A percentile compares a stretch with the other conserved stretches of the same genome.
phyloP scores from a whole-genome alignment of 345 rosid species.

The Pseudoturritis turrita region DNA sequence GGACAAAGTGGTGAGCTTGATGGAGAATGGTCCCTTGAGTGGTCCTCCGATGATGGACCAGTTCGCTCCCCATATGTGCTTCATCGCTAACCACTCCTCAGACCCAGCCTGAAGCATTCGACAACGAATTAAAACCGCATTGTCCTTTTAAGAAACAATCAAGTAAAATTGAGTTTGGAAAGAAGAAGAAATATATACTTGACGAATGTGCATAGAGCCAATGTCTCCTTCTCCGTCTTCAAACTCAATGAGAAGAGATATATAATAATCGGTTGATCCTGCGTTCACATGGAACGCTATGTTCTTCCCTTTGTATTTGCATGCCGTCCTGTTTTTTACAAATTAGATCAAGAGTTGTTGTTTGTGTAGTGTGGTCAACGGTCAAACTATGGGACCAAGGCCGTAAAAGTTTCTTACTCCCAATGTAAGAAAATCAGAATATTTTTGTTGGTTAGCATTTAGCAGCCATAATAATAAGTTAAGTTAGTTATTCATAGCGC shows the following conservation, averaged over 20 bases:
- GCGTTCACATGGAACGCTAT: slow-evolving; percentile 88
- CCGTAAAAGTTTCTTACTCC: background rate
- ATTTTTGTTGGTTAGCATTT: slow-evolving; percentile 15
- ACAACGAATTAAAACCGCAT: too few species aligned
- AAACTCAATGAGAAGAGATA: slow-evolving; percentile 86
- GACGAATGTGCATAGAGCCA: slow-evolving; percentile 86
- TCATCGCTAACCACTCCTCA: slow-evolving; percentile 78
- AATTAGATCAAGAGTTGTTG: too few species aligned
- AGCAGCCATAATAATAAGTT: background rate
- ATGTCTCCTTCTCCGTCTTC: slow-evolving; percentile 98
- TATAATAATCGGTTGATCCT: slow-evolving; percentile 81
- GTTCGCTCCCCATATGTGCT: slow-evolving; percentile 95
- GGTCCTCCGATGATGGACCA: slow-evolving; percentile 78
- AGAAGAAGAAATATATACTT: too few species aligned
- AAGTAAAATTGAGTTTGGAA: too few species aligned
- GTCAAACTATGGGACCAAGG: slow-evolving; percentile 22
- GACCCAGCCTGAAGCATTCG: slow-evolving; percentile 80
- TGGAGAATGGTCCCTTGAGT: slow-evolving; percentile 85
- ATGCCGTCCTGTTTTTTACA: slow-evolving; percentile 54
- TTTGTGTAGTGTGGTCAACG: slow-evolving; percentile 9
- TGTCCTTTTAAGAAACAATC: too few species aligned
- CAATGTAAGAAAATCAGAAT: background rate
- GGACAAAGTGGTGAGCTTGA: slow-evolving; percentile 73
- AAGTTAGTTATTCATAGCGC: slow-evolving; percentile 10
- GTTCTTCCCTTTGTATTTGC: slow-evolving; percentile 78